Conservation (phyloP, 164 flowering plant species). For the Hamamelis virginiana region DNA sequence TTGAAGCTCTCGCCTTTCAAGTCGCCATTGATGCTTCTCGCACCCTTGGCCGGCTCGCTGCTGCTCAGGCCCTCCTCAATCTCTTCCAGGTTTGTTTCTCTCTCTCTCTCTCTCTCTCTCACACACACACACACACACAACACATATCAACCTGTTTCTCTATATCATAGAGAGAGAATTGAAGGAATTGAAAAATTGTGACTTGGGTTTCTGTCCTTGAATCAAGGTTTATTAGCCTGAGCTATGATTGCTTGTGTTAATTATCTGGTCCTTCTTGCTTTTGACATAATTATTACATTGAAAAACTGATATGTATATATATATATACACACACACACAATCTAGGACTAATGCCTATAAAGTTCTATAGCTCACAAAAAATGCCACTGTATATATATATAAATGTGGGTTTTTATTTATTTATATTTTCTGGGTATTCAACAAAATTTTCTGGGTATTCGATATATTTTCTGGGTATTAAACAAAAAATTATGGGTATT, state of each 20-base stretch:
- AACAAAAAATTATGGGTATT: too few relatives aligned
- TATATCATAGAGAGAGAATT: background rate
- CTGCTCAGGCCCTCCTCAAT: constrained; percentile 56
- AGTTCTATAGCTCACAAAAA: background rate
- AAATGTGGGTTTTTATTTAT: too few relatives aligned
- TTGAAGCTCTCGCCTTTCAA: constrained; percentile 70
- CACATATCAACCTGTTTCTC: background rate
- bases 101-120: background rate
- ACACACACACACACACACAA: background rate
- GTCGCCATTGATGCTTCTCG: constrained; percentile 64
- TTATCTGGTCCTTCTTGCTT: too few relatives aligned
- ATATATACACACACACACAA: too few relatives aligned
- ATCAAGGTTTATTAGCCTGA: too few relatives aligned
- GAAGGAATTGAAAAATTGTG: background rate
- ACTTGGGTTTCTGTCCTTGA: background rate
- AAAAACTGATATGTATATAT: too few relatives aligned
- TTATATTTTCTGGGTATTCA: too few relatives aligned
- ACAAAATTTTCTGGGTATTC: too few relatives aligned
- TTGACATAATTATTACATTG: too few relatives aligned
- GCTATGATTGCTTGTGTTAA: too few relatives aligned
- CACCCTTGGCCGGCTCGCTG: constrained; percentile 53
- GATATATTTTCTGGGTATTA: too few relatives aligned
- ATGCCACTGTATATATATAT: too few relatives aligned
- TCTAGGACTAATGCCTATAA: background rate
- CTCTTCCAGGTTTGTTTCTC: constrained; percentile 57